Conservation (phyloP, 148 eudicot species). For the Drosera capensis region DNA sequence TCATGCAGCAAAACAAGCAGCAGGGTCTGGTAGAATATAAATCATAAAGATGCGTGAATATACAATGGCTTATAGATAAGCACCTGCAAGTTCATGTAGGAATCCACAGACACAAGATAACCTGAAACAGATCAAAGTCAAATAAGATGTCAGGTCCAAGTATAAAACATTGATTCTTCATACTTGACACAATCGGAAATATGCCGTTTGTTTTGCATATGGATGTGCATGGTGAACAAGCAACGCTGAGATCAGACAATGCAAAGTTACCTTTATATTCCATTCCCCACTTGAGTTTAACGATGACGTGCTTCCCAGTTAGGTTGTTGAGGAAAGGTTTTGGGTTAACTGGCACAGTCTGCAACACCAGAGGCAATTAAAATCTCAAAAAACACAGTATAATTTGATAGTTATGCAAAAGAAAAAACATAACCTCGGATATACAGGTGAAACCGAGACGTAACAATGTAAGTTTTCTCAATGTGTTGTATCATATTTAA, state of each 20-base stretch:
- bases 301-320: conserved; percentile 53
- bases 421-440: too few relatives aligned
- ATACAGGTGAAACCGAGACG: too few relatives aligned
- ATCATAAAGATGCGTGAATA: neutral
- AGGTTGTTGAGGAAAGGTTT: conserved; percentile 66
- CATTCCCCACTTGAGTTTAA: conserved; percentile 70
- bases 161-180: neutral
- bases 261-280: conserved; percentile 45
- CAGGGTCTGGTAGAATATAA: too few relatives aligned
- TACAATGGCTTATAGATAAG: neutral
- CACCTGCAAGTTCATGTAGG: conserved; percentile 69
- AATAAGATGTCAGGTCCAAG: neutral
- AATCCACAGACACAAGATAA: conserved; percentile 54
- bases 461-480: too few relatives aligned
- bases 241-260: neutral
- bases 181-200: neutral
- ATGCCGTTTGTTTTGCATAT: too few relatives aligned
- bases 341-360: conserved; percentile 72
- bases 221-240: neutral
- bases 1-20: too few relatives aligned
- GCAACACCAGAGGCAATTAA: conserved; percentile 14
- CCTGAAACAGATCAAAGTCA: conserved; percentile 30
- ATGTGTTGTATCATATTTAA: too few relatives aligned
- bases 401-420: too few relatives aligned
- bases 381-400: too few relatives aligned